A percentile compares a stretch with the other conserved stretches of the same genome.
These are phyloP conservation scores for Galerina sulciceps DNA, from an alignment of 768 basidiomycete species.

Conservation along the genomic window DNA sequence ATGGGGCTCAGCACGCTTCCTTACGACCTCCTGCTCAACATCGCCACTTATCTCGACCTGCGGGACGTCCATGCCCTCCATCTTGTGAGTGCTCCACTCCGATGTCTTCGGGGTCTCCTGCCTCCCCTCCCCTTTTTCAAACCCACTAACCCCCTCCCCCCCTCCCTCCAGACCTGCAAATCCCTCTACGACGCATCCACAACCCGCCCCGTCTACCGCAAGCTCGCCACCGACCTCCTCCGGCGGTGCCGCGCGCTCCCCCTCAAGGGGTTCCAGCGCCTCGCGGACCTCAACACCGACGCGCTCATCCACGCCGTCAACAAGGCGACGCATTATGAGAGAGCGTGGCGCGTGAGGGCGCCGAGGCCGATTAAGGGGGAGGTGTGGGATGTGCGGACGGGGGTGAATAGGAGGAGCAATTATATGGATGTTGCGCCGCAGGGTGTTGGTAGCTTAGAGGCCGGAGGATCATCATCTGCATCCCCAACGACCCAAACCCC, in stretches of 20 bases:
- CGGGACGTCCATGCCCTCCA: conserved; percentile 65
- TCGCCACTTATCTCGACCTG: conserved; percentile 64
- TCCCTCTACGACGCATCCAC: conserved; percentile 61
- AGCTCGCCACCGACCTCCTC: conserved; percentile 64
- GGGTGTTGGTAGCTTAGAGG: conserved; percentile 10
- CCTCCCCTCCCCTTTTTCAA: neutral
- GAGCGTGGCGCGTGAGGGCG: conserved; percentile 61
- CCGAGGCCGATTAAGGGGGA: conserved; percentile 51
- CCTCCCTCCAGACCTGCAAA: conserved; percentile 55
- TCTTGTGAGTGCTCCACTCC: conserved; percentile 46
- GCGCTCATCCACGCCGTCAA: conserved; percentile 67
- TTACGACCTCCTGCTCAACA: conserved; percentile 73
- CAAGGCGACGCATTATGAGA: conserved; percentile 64
- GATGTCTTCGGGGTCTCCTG: neutral
- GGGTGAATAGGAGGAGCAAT: conserved; percentile 37
- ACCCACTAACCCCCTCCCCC: neutral
- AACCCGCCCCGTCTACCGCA: conserved; percentile 71
- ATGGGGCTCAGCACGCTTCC: conserved; percentile 53
- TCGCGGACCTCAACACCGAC: conserved; percentile 65
- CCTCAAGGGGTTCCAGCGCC: conserved; percentile 68
- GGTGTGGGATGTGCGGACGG: conserved; percentile 12
- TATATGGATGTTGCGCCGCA: conserved; percentile 38
- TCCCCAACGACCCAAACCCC: too few relatives aligned
- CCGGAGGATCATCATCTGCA: neutral
- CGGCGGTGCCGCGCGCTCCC: conserved; percentile 71